phyloP scores from a whole-genome alignment of 2,329 filamentous ascomycete genomes.

The Aciculosporium take region DNA sequence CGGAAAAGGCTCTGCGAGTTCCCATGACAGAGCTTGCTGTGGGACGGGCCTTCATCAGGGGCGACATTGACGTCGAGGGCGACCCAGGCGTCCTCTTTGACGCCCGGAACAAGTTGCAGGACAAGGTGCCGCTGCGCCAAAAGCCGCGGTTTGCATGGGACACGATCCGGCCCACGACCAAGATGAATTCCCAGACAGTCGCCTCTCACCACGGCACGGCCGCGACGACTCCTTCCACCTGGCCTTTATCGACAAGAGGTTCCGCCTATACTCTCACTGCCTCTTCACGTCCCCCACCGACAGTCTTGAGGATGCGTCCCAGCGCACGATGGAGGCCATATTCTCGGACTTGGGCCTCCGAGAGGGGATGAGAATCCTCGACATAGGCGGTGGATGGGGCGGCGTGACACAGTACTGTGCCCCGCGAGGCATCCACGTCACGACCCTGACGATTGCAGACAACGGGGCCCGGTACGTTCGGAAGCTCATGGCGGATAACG shows the following conservation, averaged over 20 bases:
- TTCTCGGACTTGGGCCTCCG: neutral
- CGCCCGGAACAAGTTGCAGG: neutral
- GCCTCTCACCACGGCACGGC: neutral
- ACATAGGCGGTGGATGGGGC: slow-evolving; percentile 3
- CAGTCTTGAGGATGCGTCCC: neutral
- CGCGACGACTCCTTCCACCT: slow-evolving; percentile 1
- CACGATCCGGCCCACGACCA: neutral
- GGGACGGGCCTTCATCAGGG: slow-evolving; percentile 1
- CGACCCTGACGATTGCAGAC: neutral
- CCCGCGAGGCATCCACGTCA: slow-evolving; percentile 1
- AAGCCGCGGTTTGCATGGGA: slow-evolving; percentile 1
- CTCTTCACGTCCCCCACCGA: neutral
- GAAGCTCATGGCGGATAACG: neutral
- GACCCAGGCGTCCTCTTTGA: neutral
- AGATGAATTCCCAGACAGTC: neutral
- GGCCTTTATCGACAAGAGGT: neutral
- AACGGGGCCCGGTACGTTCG: neutral
- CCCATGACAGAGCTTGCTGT: slow-evolving; percentile 1
- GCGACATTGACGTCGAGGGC: slow-evolving; percentile 3
- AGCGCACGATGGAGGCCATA: slow-evolving; percentile 1
- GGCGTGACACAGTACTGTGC: slow-evolving; percentile 2
- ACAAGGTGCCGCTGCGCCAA: slow-evolving; percentile 2
- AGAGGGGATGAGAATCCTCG: neutral
- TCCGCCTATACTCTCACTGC: slow-evolving; percentile 1
- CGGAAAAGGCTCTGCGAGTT: neutral